Evolutionary conservation across 345 rosid genomes (phyloP).

Genomic region (Eucalyptus marginata): DNA sequence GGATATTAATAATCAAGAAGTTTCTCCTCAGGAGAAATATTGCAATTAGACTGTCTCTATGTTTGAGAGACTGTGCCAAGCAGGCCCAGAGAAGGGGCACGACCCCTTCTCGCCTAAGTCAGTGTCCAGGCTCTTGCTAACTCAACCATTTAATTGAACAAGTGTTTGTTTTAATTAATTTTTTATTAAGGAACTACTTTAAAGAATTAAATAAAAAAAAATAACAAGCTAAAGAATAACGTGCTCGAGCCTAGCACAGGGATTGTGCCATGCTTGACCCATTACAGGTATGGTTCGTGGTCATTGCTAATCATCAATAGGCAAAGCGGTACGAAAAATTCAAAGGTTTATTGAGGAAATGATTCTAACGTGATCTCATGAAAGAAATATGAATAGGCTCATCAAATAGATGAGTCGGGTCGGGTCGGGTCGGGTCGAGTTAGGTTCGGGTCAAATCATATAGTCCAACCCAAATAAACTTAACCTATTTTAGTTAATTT

Average conservation of each 20-base stretch:
- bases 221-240: neutral
- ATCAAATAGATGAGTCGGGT: neutral
- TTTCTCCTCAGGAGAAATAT: neutral
- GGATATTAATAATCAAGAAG: neutral
- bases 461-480: neutral
- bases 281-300: neutral
- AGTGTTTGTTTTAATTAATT: neutral
- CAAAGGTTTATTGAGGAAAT: rapidly evolving
- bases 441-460: neutral
- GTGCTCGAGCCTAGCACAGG: neutral
- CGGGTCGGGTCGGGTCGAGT: rapidly evolving
- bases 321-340: neutral
- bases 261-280: neutral
- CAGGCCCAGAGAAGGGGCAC: neutral
- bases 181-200: neutral
- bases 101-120: neutral
- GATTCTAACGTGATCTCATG: neutral
- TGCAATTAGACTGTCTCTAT: no score
- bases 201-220: neutral
- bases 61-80: neutral
- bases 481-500: no score
- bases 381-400: neutral
- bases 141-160: neutral
- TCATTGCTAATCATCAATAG: neutral
- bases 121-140: neutral